Base-by-base conservation (phyloP, 2,329 filamentous ascomycete genomes). In the Diaporthe sp. region DNA sequence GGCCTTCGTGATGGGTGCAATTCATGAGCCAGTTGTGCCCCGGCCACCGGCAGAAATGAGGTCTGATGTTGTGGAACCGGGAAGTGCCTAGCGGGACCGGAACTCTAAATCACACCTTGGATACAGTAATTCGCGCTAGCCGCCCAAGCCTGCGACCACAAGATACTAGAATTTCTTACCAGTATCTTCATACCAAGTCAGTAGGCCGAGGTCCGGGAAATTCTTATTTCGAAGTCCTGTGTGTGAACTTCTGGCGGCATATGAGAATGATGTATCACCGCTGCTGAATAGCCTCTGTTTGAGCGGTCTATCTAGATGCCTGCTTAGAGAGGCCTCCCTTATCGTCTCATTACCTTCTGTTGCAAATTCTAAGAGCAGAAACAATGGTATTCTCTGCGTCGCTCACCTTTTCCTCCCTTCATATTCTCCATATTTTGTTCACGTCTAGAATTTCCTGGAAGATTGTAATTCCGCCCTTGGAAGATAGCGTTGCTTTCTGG, bases 31-130 rank as follows among this genome's bases (percentile, higher is more conserved):
- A 3, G n/a, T 2, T 37, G 34, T 42, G 65, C n/a, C 22, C 13
- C 2, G 31, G 46, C 46, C 22, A 28, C 22, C 6, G 65, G 46
- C 46, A 53, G 31, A 70, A 15, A 25, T 70, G n/a, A 55, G 49
- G 34, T 70, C n/a, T 28, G 13, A 55, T 19, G 65, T 28, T 55
- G 65, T 22, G 49, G 46, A 55, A 42, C 65, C 65, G n/a, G 65
- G 31, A 22, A 15, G 42, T 42, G 15, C 49, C 65, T 28, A 25
- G 65, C 65, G 65, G 46, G 22, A 25, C 65, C 65, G 65, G 65
- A 39, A 68, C 19, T 53, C 46, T 53, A 68, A 31, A 65, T 13
- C 61, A 46, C 7, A 58, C 39, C 8, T 53, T 10, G 15, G n/a
- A n/a, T 31, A 71, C 8, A n/a, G 12, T 25, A 57, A 31, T n/a